phyloP scores from a whole-genome alignment of 2,329 filamentous ascomycete species.

The Pyricularia grisea region DNA sequence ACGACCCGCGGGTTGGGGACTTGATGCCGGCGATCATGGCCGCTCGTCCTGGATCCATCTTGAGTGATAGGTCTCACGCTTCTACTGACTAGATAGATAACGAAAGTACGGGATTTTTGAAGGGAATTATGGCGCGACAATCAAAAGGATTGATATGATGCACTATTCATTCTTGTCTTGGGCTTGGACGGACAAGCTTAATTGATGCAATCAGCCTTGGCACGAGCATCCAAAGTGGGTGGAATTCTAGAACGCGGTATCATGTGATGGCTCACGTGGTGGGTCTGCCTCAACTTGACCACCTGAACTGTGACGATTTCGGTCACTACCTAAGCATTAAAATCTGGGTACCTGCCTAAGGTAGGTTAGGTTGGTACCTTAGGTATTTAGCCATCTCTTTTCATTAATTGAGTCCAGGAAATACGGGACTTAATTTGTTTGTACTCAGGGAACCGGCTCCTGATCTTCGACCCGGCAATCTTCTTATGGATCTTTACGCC shows the following conservation, averaged over 20 bases:
- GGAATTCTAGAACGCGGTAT: background rate
- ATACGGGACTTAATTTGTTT: background rate
- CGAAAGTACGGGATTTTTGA: background rate
- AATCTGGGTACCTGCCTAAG: background rate
- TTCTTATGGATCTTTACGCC: background rate
- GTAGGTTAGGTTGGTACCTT: too few species aligned
- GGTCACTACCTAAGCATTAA: too few species aligned
- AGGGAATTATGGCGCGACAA: background rate
- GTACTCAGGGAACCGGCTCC: background rate
- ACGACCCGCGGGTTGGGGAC: conserved; percentile 26
- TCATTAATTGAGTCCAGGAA: background rate
- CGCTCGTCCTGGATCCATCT: conserved; percentile 45
- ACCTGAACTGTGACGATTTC: background rate
- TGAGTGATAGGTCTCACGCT: conserved; percentile 1
- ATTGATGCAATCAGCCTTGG: background rate
- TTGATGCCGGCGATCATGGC: conserved; percentile 42
- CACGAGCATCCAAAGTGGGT: background rate
- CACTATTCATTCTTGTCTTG: too few species aligned
- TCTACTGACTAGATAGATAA: background rate
- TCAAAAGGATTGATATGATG: background rate
- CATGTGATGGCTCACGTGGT: background rate
- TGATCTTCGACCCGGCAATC: background rate
- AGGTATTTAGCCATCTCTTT: background rate
- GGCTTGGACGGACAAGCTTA: background rate
- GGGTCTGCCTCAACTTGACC: background rate